Base-by-base conservation (phyloP, 1,139 yeast species). In the Debaryomyces coudertii region DNA sequence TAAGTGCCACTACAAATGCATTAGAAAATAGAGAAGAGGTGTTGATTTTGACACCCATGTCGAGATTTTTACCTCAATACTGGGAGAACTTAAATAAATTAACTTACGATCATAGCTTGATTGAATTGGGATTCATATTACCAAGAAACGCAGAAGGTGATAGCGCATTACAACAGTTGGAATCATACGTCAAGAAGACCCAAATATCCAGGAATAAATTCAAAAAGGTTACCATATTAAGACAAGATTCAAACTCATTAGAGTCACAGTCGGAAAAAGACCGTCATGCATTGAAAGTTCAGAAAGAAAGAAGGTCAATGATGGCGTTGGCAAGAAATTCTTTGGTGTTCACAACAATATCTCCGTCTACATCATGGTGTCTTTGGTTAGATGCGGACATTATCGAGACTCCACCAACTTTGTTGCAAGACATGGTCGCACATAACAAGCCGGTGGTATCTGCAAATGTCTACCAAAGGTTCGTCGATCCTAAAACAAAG, bases 281-380 rank as follows among this genome's bases (percentile, higher is more conserved):
- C 54, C 80, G 97, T 62, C 80, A 76, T 54, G 78, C 79, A 5
- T 72, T 87, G 50, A 69, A 68, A 31, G 95, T 85, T n/a, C 98
- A 93, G 66, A 90, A 90, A 67, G 85, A 87, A 57, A 82, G 99
- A 63, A 82, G 99, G 55, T 69, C 87, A 7, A 83, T 85, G 63
- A 92, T 93, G 98, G 95, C 97, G 2, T 71, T 89, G 52, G 97
- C 98, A 2, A 78, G 99, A 64, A 93, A 93, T 71, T 90, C 97
- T 31, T 73, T 93, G 48, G 76, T 93, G 39, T 89, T 90, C 66
- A 87, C 97, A n/a, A 82, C 97, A 2, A 72, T 93, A 42, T 86
- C 92, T 1, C 96, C 97, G 12, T 80, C 86, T 53, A 90, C 96
- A 5, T 82, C 96, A 24, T 93, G 99, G 99, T 86, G 92, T 24